Base-by-base conservation (phyloP, 805 yeast genomes). In the Wickerhamomyces silvicola region DNA sequence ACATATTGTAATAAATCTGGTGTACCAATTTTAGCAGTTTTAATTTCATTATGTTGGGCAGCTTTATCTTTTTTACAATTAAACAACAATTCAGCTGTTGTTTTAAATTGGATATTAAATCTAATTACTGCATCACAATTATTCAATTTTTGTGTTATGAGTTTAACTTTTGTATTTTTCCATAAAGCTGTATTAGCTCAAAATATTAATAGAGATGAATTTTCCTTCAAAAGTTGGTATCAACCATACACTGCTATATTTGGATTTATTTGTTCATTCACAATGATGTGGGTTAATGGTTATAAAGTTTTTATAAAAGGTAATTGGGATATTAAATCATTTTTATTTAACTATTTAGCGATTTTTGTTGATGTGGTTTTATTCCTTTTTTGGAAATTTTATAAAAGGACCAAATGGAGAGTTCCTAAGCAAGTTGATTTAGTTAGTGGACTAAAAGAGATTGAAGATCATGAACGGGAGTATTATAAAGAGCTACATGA, bases 281-380 rank as follows among this genome's bases (percentile, higher is more conserved):
- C 62, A 35, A 66, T 83, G 83, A 49, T 72, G 45, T 56, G 74
- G 53, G 58, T 76, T 17, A 74, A 73, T 38, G 94, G 94, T 5
- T 85, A 81, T 59, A 59, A 70, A 3, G 82, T 78, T 2, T 83
- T 85, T 56, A 53, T 78, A 27, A 77, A 78, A 10, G 84, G 81
- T 6, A 50, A 60, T 33, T 84, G 90, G 87, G 54, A 65, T 13
- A 66, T 68, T 13, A 65, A 75, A 36, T 59, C 65, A 7, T 85
- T 85, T 57, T 61, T 83, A 43, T 81, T 75, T 57, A 71, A 72
- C 47, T 85, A 85, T 49, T 62, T 85, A 37, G 78, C 81, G 78
- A 67, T 84, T 10, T 82, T 83, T 37, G 54, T 75, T 30, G 67
- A 66, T 35, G 46, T 74, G 21, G 66, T 45, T 1, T 55, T 73